Evolutionary conservation across 495 filamentous ascomycete species (phyloP).

Genomic region (Podospora pseudocomata): DNA sequence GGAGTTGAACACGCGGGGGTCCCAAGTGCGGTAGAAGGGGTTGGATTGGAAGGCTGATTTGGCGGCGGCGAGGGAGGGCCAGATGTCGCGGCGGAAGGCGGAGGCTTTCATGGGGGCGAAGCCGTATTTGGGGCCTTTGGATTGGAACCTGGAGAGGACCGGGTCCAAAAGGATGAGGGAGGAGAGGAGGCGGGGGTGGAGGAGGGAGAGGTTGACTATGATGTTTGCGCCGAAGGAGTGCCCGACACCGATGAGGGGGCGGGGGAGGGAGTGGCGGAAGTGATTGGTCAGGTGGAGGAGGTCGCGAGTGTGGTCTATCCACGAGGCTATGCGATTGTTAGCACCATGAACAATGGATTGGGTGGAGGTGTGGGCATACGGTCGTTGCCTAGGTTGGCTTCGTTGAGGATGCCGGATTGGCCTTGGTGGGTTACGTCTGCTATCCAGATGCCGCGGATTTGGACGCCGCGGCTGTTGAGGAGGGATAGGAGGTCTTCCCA

Average conservation of each 20-base stretch:
- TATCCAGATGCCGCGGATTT: conserved; percentile 80
- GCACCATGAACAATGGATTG: no score
- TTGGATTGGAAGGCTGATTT: conserved; percentile 54
- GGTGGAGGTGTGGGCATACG: conserved; percentile 23
- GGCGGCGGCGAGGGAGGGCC: conserved; percentile 65
- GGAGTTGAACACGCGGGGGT: conserved; percentile 63
- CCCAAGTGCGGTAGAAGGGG: conserved; percentile 70
- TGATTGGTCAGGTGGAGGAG: conserved; percentile 82
- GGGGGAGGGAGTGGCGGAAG: conserved; percentile 77
- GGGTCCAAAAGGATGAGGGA: conserved; percentile 79
- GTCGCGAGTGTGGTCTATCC: conserved; percentile 85
- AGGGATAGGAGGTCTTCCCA: conserved; percentile 69
- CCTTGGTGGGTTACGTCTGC: conserved; percentile 78
- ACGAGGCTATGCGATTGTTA: conserved; percentile 44
- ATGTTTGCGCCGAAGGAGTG: conserved; percentile 84
- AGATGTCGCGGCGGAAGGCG: conserved; percentile 64
- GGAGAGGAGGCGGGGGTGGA: conserved; percentile 79
- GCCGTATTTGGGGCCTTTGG: conserved; percentile 30
- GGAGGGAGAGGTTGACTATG: conserved; percentile 58
- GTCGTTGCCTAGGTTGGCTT: conserved; percentile 70
- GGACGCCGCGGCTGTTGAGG: conserved; percentile 46
- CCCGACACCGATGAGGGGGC: conserved; percentile 83
- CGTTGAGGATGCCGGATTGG: conserved; percentile 70
- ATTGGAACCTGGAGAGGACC: conserved; percentile 47
- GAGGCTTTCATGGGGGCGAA: conserved; percentile 28